phyloP scores from a whole-genome alignment of 1,284 basidiomycete species.

The Salmacisia buchloeana region DNA sequence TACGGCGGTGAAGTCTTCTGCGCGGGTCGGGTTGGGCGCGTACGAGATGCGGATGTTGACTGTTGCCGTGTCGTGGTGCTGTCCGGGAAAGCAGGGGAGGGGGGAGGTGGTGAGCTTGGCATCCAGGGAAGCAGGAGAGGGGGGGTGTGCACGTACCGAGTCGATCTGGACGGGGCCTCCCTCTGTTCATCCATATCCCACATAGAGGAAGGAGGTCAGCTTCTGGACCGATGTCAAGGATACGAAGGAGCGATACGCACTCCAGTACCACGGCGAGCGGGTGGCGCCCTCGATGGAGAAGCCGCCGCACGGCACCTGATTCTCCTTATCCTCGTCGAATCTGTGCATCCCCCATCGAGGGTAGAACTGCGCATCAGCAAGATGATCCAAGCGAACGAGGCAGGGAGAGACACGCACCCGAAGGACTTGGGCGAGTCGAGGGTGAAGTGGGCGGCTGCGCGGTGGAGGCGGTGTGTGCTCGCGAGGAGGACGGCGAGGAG shows the following conservation, averaged over 20 bases:
- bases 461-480: neutral
- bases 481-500: conserved; percentile 7
- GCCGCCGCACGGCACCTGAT: conserved; percentile 25
- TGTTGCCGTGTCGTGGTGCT: conserved; percentile 23
- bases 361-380: neutral
- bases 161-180: conserved; percentile 23
- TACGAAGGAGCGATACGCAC: too few species aligned
- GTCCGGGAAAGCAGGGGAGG: neutral
- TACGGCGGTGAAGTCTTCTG: conserved; percentile 10
- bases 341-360: conserved; percentile 14
- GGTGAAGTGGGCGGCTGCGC: conserved; percentile 2
- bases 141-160: neutral
- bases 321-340: conserved; percentile 27
- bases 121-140: neutral
- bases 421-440: conserved; percentile 1
- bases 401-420: neutral
- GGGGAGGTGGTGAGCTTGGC: neutral
- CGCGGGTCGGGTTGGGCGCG: neutral
- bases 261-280: conserved; percentile 22
- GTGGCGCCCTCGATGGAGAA: conserved; percentile 17
- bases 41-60: conserved; percentile 31
- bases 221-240: too few species aligned
- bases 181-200: too few species aligned
- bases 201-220: too few species aligned
- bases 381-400: neutral